Percentiles rank a stretch among this genome's conserved stretches.
Conservation (phyloP, 2,329 filamentous ascomycete species). For the Curvularia sp. region DNA sequence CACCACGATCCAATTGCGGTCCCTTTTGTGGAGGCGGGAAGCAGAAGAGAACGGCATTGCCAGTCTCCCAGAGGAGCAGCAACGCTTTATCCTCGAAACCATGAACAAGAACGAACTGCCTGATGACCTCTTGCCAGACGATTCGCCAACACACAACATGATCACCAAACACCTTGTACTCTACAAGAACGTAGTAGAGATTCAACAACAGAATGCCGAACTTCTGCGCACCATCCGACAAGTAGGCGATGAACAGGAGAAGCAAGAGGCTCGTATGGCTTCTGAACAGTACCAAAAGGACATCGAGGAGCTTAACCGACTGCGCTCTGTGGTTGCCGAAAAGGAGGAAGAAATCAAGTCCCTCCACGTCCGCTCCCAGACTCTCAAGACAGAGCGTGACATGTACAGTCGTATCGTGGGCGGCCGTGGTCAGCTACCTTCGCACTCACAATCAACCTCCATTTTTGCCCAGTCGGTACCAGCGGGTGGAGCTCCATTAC, state of each 20-base stretch:
- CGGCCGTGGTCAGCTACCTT: conserved; percentile 69
- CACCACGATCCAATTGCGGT: conserved; percentile 86
- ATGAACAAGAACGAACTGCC: conserved; percentile 73
- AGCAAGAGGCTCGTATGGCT: conserved; percentile 76
- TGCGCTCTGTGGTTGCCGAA: conserved; percentile 75
- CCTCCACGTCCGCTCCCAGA: conserved; percentile 83
- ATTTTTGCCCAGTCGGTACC: conserved; percentile 33
- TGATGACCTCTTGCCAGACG: conserved; percentile 68
- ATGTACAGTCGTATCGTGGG: conserved; percentile 96
- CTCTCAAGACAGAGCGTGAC: conserved; percentile 92
- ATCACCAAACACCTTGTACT: conserved; percentile 89
- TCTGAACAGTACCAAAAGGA: conserved; percentile 62
- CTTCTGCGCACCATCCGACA: conserved; percentile 82
- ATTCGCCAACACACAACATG: conserved; percentile 84
- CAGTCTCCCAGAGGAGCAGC: conserved; percentile 73
- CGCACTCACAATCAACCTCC: conserved; percentile 27
- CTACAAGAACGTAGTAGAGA: conserved; percentile 82
- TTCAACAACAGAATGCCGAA: conserved; percentile 88
- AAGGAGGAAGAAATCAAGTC: conserved; percentile 86
- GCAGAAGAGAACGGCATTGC: conserved; percentile 80
- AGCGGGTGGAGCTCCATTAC: conserved; percentile 9
- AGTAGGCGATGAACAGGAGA: conserved; percentile 88
- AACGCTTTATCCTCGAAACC: conserved; percentile 76
- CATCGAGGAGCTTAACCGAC: conserved; percentile 72
- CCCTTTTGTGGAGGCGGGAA: conserved; percentile 86